Evolutionary conservation across 345 rosid species (phyloP).

Genomic region (Raphanus sativus): DNA sequence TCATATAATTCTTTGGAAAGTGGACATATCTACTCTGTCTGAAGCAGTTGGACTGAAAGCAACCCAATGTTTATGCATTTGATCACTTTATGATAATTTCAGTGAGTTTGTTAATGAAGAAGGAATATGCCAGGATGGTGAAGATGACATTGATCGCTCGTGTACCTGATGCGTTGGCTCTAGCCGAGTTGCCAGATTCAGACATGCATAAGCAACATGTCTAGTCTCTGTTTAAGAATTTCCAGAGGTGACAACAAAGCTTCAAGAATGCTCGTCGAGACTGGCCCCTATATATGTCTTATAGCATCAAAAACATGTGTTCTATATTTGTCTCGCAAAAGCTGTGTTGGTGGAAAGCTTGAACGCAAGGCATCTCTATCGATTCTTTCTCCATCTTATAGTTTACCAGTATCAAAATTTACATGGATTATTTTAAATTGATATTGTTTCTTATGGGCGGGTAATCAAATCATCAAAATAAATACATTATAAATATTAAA

Average conservation of each 20-base stretch:
- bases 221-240: slow-evolving; percentile 92
- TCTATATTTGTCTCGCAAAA: slow-evolving; percentile 48
- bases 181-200: slow-evolving; percentile 77
- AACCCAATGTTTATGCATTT: neutral
- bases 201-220: slow-evolving; percentile 97
- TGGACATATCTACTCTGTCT: neutral
- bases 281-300: slow-evolving; percentile 71
- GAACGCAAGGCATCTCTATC: too few species aligned
- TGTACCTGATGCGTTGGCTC: slow-evolving; percentile 90
- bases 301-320: slow-evolving; percentile 59
- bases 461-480: too few species aligned
- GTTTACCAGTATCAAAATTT: too few species aligned
- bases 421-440: too few species aligned
- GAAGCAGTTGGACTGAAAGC: neutral
- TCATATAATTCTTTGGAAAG: neutral
- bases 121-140: slow-evolving; percentile 64
- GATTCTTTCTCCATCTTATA: too few species aligned
- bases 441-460: too few species aligned
- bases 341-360: neutral
- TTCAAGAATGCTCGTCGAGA: slow-evolving; percentile 90
- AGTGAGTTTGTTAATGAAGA: slow-evolving; percentile 36
- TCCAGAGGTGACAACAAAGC: slow-evolving; percentile 83
- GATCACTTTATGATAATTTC: neutral
- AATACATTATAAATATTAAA: too few species aligned
- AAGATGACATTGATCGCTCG: slow-evolving; percentile 99